Conservation (phyloP, 1,139 yeast genomes). For the Taphrina deformans region DNA sequence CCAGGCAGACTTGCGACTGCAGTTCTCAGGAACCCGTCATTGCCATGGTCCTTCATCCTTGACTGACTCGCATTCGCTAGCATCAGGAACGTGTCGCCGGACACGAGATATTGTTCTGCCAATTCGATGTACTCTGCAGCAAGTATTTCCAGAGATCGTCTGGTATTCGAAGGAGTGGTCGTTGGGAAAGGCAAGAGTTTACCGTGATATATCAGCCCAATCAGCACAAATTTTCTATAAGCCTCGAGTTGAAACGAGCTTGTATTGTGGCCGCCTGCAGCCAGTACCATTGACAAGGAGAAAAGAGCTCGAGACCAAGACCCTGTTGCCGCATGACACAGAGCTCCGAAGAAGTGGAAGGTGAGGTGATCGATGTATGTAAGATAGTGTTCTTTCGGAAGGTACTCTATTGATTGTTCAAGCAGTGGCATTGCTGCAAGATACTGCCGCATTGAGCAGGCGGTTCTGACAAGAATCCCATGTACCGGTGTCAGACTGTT, state of each 20-base stretch:
- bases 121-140: conserved; percentile 5
- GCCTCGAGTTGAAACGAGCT: conserved; percentile 37
- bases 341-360: conserved; percentile 42
- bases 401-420: neutral
- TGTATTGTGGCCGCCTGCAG: conserved; percentile 33
- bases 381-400: conserved; percentile 15
- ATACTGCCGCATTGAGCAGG: conserved; percentile 7
- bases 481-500: conserved; percentile 18
- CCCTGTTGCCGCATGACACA: conserved; percentile 38
- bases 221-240: conserved; percentile 37
- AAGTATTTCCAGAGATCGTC: neutral
- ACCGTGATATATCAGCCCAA: conserved; percentile 37
- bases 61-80: neutral
- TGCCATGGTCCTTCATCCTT: conserved; percentile 5
- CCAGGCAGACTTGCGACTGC: conserved; percentile 7
- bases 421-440: conserved; percentile 6
- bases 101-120: neutral
- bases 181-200: conserved; percentile 16
- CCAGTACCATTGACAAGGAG: conserved; percentile 40
- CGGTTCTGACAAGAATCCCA: conserved; percentile 1
- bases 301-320: conserved; percentile 41
- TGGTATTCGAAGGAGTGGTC: neutral
- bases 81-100: neutral
- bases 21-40: neutral
- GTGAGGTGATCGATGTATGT: conserved; percentile 37